Evolutionary conservation across 2,329 filamentous ascomycete species (phyloP), one percentile per base, ranked within the genome.

Genomic region (Phoma sp.): DNA sequence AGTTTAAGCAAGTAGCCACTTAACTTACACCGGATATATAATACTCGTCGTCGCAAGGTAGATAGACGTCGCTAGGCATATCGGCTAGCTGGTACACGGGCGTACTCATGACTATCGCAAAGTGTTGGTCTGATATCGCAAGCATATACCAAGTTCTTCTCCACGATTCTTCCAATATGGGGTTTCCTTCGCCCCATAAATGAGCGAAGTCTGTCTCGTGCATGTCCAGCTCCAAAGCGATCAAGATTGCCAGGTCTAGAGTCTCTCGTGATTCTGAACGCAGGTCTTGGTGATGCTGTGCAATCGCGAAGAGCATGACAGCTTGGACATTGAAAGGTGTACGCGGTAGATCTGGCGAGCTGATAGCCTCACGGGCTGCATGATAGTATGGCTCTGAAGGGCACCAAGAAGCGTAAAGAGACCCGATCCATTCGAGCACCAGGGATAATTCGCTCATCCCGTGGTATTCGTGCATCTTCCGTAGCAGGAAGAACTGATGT

Each of bases 101-200:
- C 56, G 84, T 83, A n/a, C 86, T 83, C 61, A 88, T 88, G 59
- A 96, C 85, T 3, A 90, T 89, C 3, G 91, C 89, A 56, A 95
- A 82, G 81, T 96, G 87, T 45, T 89, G 90, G 69, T 96, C 91
- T 7, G 90, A 82, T 23, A 91, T 81, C 65, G 87, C 90, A 5
- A 90, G 59, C 64, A 85, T 90, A 89, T 92, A 96, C 89, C 91
- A 97, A 0, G 92, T 96, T 47, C 93, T 83, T 25, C 91, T 84
- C 84, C 90, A 89, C 67, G 88, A 91, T 74, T 97, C 93, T 69
- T 93, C 90, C 2, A 93, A 71, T 1, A 92, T 79, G 0, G 85
- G 80, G 56, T 88, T 84, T 2, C 84, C 84, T 37, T 82, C 79
- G 8, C 89, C 87, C 66, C 90, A 80, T 2, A 79, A 73, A 0